Evolutionary conservation across 78 protist species (phyloP), one percentile per base, ranked within the genome.

Genomic region (Dictyostelium brefeldianum): DNA sequence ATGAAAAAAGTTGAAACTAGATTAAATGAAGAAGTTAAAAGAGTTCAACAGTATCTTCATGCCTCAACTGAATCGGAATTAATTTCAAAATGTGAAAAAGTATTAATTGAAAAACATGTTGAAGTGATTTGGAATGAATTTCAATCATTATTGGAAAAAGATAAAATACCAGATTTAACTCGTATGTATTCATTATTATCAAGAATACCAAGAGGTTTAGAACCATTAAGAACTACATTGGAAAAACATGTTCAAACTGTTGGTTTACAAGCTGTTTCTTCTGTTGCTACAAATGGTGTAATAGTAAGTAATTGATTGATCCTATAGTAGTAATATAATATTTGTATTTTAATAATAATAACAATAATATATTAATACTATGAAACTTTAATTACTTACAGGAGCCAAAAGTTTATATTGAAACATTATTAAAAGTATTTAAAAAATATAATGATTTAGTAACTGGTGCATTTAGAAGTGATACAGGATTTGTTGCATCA

Each of bases 1-100:
- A 96, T 96, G 97, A 96, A 90, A 59, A 96, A 96, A 67, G 95
- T 92, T 29, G 97, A 95, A 81, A 54, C 51, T 57, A 73, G 98
- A n/a, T 57, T 96, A 22, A 95, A 48, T 18, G 96, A 95, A 75
- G 98, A 96, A 48, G 83, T 59, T 46, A 62, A 70, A 17, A 69
- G 98, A 71, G 92, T 94, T 48, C 83, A 85, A 41, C 82, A 75
- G 70, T 96, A 92, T 83, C 70, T 96, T 6, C 95, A 95, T 83
- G 77, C 54, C 36, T 41, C 27, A 81, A 69, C 89, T 51, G 82
- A 93, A 25, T 51, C 82, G n/a, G 89, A 59, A n/a, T 48, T 89
- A 43, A 73, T 83, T 69, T 18, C 77, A 69, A 71, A 36, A 29
- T 92, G 92, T 73, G 95, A 94, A 59, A 64, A 96, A 54, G 95